phyloP scores from a whole-genome alignment of 2,329 filamentous ascomycete genomes.

The Colletotrichum magnum region DNA sequence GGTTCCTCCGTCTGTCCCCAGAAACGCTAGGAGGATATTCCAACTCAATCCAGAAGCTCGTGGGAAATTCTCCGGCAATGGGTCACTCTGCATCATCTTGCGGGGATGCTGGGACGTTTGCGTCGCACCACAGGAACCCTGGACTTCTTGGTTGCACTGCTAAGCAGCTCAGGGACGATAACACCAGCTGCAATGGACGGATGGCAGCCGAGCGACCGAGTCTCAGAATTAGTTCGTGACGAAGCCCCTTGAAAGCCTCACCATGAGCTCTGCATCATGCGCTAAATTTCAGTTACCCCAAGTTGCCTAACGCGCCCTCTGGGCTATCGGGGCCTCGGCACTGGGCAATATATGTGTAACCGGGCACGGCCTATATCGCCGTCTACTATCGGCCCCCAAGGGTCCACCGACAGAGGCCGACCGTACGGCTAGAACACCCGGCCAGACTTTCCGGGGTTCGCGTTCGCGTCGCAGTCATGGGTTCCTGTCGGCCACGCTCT shows the following conservation, averaged over 20 bases:
- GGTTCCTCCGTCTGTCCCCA: constrained; percentile 8
- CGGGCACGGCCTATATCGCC: constrained; percentile 29
- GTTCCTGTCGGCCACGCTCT: background rate
- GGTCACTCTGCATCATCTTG: background rate
- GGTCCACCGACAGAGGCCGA: constrained; percentile 1
- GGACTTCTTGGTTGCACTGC: no score
- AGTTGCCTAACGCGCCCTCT: background rate
- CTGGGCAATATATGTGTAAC: constrained; percentile 36
- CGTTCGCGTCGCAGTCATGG: background rate
- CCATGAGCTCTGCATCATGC: constrained; percentile 20
- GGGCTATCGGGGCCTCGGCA: constrained; percentile 9
- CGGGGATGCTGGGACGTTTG: background rate
- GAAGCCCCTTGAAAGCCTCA: constrained; percentile 6
- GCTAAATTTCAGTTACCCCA: background rate
- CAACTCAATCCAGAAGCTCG: background rate
- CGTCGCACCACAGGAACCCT: no score
- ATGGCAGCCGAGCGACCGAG: background rate
- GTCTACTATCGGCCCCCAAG: constrained; percentile 10
- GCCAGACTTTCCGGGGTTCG: constrained; percentile 9
- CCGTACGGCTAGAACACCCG: constrained; percentile 15
- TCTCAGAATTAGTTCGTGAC: constrained; percentile 10
- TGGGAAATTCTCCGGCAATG: constrained; percentile 5
- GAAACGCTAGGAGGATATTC: background rate
- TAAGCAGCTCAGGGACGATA: no score
- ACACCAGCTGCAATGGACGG: background rate